Evolutionary conservation across 106 monocot genomes (phyloP).

Genomic region (Dendrobium catenatum): DNA sequence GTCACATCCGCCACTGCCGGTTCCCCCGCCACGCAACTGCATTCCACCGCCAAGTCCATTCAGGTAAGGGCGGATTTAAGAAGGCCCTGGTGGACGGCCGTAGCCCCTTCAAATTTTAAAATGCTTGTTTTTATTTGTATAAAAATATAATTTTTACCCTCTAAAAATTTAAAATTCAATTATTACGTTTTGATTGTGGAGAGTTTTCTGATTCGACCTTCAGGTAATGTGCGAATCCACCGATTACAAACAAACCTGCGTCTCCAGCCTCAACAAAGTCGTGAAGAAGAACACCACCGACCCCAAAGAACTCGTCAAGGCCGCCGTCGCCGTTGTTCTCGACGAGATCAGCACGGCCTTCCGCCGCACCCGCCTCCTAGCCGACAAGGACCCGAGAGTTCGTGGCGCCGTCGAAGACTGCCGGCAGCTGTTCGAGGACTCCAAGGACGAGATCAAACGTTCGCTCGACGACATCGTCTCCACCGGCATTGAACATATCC

Average conservation of each 20-base stretch:
- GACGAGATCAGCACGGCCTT: background rate
- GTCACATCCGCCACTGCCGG: no score
- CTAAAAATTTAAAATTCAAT: background rate
- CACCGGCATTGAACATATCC: background rate
- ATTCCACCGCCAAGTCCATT: no score
- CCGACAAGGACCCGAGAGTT: background rate
- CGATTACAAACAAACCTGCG: slow-evolving; percentile 6
- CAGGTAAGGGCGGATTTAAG: background rate
- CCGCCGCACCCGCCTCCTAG: background rate
- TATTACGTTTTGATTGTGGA: background rate
- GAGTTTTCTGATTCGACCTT: background rate
- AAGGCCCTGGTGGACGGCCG: no score
- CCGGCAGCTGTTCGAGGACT: slow-evolving; percentile 2
- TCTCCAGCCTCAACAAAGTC: background rate
- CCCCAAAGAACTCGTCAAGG: slow-evolving; percentile 4
- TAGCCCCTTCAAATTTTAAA: no score
- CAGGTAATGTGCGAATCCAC: slow-evolving; percentile 4
- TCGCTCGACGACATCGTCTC: background rate
- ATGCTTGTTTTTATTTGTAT: no score
- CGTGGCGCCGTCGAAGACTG: slow-evolving; percentile 6
- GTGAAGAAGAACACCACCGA: background rate
- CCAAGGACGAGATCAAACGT: slow-evolving; percentile 1
- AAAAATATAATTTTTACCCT: no score
- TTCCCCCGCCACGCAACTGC: background rate
- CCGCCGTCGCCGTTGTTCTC: background rate